Conservation (phyloP, 345 rosid species). For the Xanthoceras sorbifolium region DNA sequence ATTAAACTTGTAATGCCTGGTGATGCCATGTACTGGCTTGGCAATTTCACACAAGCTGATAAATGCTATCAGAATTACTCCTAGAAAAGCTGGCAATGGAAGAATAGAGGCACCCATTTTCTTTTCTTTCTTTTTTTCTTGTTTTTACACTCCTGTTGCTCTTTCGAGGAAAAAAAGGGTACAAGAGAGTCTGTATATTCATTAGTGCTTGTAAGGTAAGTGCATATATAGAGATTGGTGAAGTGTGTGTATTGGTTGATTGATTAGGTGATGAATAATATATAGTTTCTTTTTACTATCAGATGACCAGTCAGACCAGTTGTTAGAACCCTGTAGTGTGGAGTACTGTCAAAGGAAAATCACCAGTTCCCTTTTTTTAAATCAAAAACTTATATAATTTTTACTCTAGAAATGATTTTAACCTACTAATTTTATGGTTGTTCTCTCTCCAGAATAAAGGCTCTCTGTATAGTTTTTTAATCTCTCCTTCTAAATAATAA, state of each 20-base stretch:
- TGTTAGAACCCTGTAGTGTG: conserved; percentile 76
- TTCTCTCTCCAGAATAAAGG: too few relatives aligned
- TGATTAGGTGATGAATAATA: conserved; percentile 28
- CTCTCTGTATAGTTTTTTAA: too few relatives aligned
- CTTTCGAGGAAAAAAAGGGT: neutral
- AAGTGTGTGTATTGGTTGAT: conserved; percentile 1
- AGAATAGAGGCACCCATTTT: conserved; percentile 11
- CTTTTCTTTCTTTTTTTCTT: too few relatives aligned
- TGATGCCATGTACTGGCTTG: conserved; percentile 47
- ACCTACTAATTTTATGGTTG: neutral
- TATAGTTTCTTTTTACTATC: neutral
- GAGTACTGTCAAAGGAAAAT: conserved; percentile 81
- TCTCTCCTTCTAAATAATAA: too few relatives aligned
- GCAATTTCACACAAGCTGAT: conserved; percentile 30
- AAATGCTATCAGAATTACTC: conserved; percentile 25
- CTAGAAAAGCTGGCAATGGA: neutral
- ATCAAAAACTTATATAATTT: conserved; percentile 23
- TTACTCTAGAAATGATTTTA: too few relatives aligned
- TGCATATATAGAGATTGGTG: conserved; percentile 29
- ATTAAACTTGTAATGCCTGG: conserved; percentile 73
- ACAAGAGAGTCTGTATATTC: conserved; percentile 1
- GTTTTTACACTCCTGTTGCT: neutral
- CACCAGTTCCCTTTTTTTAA: conserved; percentile 47
- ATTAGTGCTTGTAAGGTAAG: conserved; percentile 21
- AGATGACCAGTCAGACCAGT: conserved; percentile 26